Evolutionary conservation across 1,284 basidiomycete genomes (phyloP).

Genomic region (Ganoderma multipileum): DNA sequence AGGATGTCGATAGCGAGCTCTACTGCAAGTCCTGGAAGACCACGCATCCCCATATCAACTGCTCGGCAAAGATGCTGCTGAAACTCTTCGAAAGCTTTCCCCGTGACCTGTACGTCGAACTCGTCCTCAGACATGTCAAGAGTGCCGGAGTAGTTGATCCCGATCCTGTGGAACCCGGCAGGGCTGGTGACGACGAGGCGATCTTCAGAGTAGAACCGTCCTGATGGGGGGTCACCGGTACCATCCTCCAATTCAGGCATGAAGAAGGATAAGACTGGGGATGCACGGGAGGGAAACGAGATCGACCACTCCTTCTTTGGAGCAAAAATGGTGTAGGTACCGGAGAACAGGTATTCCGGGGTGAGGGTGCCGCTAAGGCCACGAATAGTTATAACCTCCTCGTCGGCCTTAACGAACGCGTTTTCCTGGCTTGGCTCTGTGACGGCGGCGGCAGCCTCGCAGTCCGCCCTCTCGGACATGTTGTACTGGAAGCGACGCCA

Average conservation of each 20-base stretch:
- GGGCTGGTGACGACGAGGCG: slow-evolving; percentile 13
- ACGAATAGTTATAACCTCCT: slow-evolving; percentile 22
- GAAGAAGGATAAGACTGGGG: not conserved
- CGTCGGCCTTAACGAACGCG: slow-evolving; percentile 15
- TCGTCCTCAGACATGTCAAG: slow-evolving; percentile 3
- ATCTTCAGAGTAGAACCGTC: slow-evolving; percentile 17
- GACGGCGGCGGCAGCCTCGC: not conserved
- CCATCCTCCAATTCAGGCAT: not conserved
- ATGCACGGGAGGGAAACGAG: not conserved
- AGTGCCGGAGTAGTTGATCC: slow-evolving; percentile 25
- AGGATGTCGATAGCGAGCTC: slow-evolving; percentile 27
- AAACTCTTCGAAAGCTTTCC: slow-evolving; percentile 10
- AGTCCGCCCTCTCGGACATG: slow-evolving; percentile 8
- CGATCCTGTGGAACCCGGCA: slow-evolving; percentile 8
- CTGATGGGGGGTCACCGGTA: not conserved
- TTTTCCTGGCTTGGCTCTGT: slow-evolving; percentile 24
- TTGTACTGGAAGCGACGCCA: slow-evolving; percentile 5
- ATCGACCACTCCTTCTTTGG: slow-evolving; percentile 14
- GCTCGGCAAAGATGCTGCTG: slow-evolving; percentile 7
- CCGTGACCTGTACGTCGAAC: not conserved
- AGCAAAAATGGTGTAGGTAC: slow-evolving; percentile 17
- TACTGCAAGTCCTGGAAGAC: slow-evolving; percentile 21
- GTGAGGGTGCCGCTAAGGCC: slow-evolving; percentile 11
- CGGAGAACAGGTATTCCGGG: slow-evolving; percentile 21
- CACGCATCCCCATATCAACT: slow-evolving; percentile 18